Evolutionary conservation across 495 filamentous ascomycete genomes (phyloP).

Genomic region (Pseudevernia furfuracea): DNA sequence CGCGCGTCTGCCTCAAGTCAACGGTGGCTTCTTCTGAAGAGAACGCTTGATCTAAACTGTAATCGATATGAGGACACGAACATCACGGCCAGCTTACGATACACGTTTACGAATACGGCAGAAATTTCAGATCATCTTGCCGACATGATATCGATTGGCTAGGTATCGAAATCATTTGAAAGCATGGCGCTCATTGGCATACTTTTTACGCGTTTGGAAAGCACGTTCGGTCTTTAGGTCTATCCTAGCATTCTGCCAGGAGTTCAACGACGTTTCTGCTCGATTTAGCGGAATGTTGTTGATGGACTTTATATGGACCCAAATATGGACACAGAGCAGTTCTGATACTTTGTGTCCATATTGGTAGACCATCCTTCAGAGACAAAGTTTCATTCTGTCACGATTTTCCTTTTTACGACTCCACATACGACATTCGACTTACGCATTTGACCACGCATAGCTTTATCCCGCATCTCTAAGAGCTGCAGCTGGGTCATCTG

Average conservation of each 20-base stretch:
- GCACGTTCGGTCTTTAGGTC: not conserved
- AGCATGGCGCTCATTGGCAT: constrained; percentile 10
- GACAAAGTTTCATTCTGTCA: constrained; percentile 8
- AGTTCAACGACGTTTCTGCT: constrained; percentile 15
- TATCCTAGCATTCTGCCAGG: constrained; percentile 7
- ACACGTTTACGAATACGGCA: constrained; percentile 14
- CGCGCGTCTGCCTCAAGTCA: constrained; percentile 24
- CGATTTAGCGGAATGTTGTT: constrained; percentile 11
- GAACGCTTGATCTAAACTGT: constrained; percentile 15
- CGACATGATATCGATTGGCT: constrained; percentile 11
- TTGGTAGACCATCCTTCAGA: constrained; percentile 2
- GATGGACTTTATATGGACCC: constrained; percentile 9
- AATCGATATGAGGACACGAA: constrained; percentile 22
- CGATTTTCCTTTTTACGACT: constrained; percentile 11
- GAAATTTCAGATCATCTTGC: not conserved
- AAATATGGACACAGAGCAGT: constrained; percentile 2
- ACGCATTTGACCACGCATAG: not conserved
- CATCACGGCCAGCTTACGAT: constrained; percentile 14
- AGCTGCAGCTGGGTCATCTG: not conserved
- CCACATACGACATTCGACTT: not conserved
- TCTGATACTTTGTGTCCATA: constrained; percentile 15
- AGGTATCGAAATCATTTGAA: constrained; percentile 9
- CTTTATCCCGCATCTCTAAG: constrained; percentile 3
- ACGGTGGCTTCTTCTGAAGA: constrained; percentile 26
- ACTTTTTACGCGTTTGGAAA: constrained; percentile 6